Evolutionary conservation across 2,329 filamentous ascomycete species (phyloP), one percentile per base, ranked within the genome.

Genomic region (Harringtonia aguacate): DNA sequence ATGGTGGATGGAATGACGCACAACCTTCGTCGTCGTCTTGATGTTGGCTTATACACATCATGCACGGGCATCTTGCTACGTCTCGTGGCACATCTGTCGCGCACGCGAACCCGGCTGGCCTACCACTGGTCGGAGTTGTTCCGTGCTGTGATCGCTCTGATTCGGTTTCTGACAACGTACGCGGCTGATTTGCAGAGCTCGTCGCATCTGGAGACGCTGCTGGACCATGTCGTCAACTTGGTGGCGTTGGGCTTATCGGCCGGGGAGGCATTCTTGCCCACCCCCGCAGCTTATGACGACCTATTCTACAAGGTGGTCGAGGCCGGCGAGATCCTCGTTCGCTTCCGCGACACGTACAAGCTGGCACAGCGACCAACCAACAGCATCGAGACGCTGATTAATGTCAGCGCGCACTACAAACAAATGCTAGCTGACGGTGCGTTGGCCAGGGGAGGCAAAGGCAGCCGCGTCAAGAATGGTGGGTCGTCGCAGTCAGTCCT

Each of bases 231-330:
- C 2, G 81, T 92, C 41, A 88, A 92, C 56, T 68, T 95, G 7
- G 70, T 95, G 33, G 86, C 86, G 1, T 74, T 95, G 33, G 85
- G 86, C 3, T 71, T 98, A 8, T 92, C 86, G 2, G 78, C 80
- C 3, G 92, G 92, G 8, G 92, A 97, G 60, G 81, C 84, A 3
- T 97, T 98, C 63, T 72, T 98, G 8, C 92, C 90, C 0, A 86
- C 85, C 27, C 81, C 88, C 1, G 77, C 84, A 17, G 81, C 86
- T 2, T 97, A 97, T 61, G 92, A 98, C 55, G 92, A 98, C 57
- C 72, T 98, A 0, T 97, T 98, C 66, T 98, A 98, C 75, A 98
- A 98, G 65, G 76, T 97, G 2, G 88, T 97, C 22, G 92, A 98
- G 63, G 85, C 83, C 2, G 87, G 89, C 12, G 86, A 94, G 39